Percentiles rank a stretch among this genome's conserved stretches.
phyloP scores from a whole-genome alignment of 371 early-diverging fungal species.

The Mortierella sp. region DNA sequence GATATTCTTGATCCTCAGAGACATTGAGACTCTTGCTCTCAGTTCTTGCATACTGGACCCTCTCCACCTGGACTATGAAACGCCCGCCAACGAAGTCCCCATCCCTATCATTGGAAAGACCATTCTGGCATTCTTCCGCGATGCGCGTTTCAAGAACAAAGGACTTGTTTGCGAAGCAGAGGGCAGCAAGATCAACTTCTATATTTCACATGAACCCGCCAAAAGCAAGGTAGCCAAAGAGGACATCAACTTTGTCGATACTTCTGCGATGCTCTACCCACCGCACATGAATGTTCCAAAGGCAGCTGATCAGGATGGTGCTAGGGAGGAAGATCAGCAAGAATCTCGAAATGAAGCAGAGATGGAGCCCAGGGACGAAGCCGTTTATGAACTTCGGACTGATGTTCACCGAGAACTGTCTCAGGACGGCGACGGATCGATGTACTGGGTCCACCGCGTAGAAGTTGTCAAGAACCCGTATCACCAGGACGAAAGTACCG shows the following conservation, averaged over 20 bases:
- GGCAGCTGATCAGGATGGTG: background rate
- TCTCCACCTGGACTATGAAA: slow-evolving; percentile 38
- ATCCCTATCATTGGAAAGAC: slow-evolving; percentile 35
- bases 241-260: too few species aligned
- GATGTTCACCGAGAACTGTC: slow-evolving; percentile 14
- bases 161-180: slow-evolving; percentile 27
- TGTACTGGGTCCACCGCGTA: slow-evolving; percentile 44
- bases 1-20: slow-evolving; percentile 29
- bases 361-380: background rate
- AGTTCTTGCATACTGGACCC: slow-evolving; percentile 29
- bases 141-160: slow-evolving; percentile 7
- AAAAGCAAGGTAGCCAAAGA: slow-evolving; percentile 6
- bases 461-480: slow-evolving; percentile 21
- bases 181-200: slow-evolving; percentile 26
- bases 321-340: background rate
- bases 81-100: slow-evolving; percentile 11
- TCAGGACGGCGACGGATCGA: slow-evolving; percentile 36
- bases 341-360: too few species aligned
- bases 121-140: slow-evolving; percentile 19
- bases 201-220: slow-evolving; percentile 19
- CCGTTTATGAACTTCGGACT: slow-evolving; percentile 15
- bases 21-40: slow-evolving; percentile 21
- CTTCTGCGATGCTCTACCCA: background rate
- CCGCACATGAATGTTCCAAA: too few species aligned
- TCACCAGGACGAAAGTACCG: slow-evolving; percentile 1